phyloP scores from a whole-genome alignment of 2,329 filamentous ascomycete species.

The Teratosphaeria epicoccoides region DNA sequence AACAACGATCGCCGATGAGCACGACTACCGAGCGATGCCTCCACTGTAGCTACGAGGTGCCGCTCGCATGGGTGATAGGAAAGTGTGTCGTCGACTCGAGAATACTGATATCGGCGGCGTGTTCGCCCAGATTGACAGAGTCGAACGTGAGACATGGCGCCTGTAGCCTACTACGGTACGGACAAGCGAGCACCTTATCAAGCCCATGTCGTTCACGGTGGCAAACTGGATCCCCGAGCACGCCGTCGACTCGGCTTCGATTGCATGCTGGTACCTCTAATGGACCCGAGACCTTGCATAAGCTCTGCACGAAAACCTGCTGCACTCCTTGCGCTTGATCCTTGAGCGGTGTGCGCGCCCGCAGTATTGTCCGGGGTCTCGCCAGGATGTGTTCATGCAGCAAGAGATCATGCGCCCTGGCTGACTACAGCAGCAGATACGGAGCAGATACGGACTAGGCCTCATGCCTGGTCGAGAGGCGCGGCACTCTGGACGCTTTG shows the following conservation, averaged over 20 bases:
- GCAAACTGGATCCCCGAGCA: background rate
- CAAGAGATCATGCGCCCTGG: background rate
- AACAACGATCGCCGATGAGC: background rate
- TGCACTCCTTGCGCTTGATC: background rate
- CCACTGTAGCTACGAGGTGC: no score
- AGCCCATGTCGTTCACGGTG: no score
- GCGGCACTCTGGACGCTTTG: no score
- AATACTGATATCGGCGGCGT: no score
- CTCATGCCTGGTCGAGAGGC: background rate
- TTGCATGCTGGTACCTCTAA: background rate
- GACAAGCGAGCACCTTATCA: no score
- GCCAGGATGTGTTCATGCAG: background rate
- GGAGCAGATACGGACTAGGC: background rate
- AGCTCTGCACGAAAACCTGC: background rate
- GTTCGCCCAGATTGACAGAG: no score
- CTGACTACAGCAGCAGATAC: background rate
- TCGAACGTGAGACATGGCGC: no score
- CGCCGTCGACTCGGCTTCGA: background rate
- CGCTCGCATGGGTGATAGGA: background rate
- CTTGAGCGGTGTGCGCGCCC: background rate
- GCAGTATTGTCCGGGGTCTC: no score
- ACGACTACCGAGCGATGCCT: background rate
- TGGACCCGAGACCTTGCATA: background rate
- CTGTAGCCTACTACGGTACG: no score
- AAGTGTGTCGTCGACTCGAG: no score